Evolutionary conservation across 1,284 basidiomycete genomes (phyloP).

Genomic region (Rhodotorula sp.): DNA sequence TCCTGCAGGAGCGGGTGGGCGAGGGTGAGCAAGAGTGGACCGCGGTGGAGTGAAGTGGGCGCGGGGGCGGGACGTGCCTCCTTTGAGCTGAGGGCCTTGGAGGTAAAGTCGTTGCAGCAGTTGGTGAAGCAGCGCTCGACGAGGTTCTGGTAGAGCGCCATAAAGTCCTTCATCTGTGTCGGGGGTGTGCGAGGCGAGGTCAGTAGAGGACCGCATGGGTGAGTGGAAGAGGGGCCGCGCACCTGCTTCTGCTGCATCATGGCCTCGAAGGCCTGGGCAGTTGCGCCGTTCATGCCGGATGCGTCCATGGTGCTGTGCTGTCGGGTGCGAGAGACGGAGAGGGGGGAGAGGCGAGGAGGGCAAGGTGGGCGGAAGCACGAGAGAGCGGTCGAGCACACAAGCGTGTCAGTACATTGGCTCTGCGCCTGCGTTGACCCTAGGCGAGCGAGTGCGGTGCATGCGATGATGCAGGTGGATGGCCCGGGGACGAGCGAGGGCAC

Average conservation of each 20-base stretch:
- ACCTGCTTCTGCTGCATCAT: constrained; percentile 94
- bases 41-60: neutral
- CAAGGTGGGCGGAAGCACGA: neutral
- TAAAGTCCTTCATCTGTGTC: constrained; percentile 93
- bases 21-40: too few species aligned
- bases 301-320: constrained; percentile 42
- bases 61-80: constrained; percentile 63
- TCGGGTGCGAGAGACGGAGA: neutral
- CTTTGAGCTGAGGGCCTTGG: constrained; percentile 87
- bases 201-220: neutral
- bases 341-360: neutral
- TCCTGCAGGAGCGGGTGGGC: constrained; percentile 48
- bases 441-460: neutral
- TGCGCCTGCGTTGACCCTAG: neutral
- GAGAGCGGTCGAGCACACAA: too few species aligned
- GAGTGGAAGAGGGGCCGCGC: constrained; percentile 33
- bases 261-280: constrained; percentile 44
- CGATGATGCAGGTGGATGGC: too few species aligned
- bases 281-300: constrained; percentile 45
- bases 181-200: neutral
- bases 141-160: constrained; percentile 91
- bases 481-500: too few species aligned
- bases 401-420: too few species aligned
- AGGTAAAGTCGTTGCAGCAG: constrained; percentile 96
- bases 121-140: constrained; percentile 94